Evolutionary conservation across 306 rosid species (phyloP), one percentile per base, ranked within the genome.

Genomic region (Comarum palustre): DNA sequence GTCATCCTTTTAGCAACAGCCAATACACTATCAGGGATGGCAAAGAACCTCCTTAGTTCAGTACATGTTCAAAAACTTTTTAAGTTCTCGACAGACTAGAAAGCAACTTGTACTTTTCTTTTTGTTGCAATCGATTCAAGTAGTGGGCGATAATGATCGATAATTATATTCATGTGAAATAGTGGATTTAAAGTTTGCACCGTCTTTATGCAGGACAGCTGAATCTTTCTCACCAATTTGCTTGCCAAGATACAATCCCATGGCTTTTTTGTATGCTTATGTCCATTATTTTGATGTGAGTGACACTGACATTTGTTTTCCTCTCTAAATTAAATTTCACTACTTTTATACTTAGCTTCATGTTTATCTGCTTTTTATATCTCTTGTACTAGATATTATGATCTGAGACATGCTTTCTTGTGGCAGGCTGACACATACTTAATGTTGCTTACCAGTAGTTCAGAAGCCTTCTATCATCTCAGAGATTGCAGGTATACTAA

Each of bases 201-300:
- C 69, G 57, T 51, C 78, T 79, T 70, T 66, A 29, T 89, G 97
- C 98, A 90, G 98, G 93, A 93, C 93, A 42, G 90, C 98, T 3
- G 97, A 93, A 82, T 86, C 93, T 74, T 93, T 90, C 80, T 90
- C 97, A 79, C 98, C 98, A 41, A 86, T 93, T 81, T 93, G 98
- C 90, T 82, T 93, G 82, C 98, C 98, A 84, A 86, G 98, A 90
- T 93, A 89, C 83, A 93, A 89, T 76, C 83, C 97, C 74, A 85
- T 90, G 85, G 98, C 98, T 60, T 93, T 93, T 86, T 71, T 93
- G 86, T 86, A 93, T 82, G 92, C 97, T 51, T 93, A 93, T 78
- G 90, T 93, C 75, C 93, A 87, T 83, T 93, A 74, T 78, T 84
- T 93, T 78, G 93, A 93, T 69, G 98, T 93, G 87, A 90, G 98